phyloP scores from a whole-genome alignment of 371 early-diverging fungal species.

The Mortierella sp. region DNA sequence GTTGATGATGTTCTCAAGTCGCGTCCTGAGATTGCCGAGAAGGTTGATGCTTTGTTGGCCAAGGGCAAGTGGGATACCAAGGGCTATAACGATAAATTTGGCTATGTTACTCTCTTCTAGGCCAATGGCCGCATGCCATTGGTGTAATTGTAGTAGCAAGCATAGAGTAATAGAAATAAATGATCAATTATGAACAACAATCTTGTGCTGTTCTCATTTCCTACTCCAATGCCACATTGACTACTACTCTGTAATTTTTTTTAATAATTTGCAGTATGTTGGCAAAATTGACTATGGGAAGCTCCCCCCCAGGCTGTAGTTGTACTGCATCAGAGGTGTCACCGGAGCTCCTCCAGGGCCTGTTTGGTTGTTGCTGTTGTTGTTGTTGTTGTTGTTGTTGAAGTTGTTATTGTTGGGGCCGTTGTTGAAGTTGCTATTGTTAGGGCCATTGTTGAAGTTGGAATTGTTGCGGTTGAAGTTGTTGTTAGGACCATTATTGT shows the following conservation, averaged over 20 bases:
- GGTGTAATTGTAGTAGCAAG: background rate
- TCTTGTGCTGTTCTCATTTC: background rate
- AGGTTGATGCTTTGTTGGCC: conserved; percentile 91
- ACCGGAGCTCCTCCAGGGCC: conserved; percentile 24
- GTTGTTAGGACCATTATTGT: conserved; percentile 7
- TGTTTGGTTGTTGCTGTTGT: conserved; percentile 17
- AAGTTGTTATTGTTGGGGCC: conserved; percentile 10
- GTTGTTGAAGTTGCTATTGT: conserved; percentile 17
- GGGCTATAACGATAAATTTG: conserved; percentile 95
- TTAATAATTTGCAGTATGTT: background rate
- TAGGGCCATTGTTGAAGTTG: conserved; percentile 12
- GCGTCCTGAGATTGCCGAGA: conserved; percentile 90
- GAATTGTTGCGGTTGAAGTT: conserved; percentile 15
- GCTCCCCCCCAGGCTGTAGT: conserved; percentile 42
- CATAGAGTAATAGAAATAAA: conserved; percentile 5
- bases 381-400: conserved; percentile 15
- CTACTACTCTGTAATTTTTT: background rate
- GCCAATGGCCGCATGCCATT: conserved; percentile 3
- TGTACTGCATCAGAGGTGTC: conserved; percentile 51
- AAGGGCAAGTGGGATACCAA: conserved; percentile 94
- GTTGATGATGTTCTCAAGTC: conserved; percentile 95
- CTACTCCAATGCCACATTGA: too few species aligned
- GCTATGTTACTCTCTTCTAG: conserved; percentile 83
- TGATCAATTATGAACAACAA: too few species aligned
- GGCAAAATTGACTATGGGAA: conserved; percentile 26